Evolutionary conservation across 305 asterid species (phyloP).

Genomic region (Fraxinus sp.): DNA sequence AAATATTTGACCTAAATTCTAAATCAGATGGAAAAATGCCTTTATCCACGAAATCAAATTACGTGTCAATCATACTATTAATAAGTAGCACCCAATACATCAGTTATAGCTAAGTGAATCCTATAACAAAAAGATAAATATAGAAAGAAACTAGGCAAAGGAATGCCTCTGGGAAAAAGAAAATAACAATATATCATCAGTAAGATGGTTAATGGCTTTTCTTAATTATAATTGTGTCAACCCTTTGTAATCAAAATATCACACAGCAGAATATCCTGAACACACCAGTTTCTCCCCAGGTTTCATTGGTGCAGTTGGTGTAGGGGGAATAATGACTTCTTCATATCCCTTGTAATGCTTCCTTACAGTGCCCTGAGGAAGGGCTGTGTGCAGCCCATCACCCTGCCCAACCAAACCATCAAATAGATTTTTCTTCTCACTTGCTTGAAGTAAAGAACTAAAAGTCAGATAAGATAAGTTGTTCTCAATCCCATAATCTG

Average conservation of each 20-base stretch:
- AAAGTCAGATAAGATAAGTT: slow-evolving; percentile 63
- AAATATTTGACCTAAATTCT: background rate
- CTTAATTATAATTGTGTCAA: background rate
- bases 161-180: slow-evolving; percentile 4
- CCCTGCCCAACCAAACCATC: slow-evolving; percentile 89
- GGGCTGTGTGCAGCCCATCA: slow-evolving; percentile 72
- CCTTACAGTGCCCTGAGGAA: slow-evolving; percentile 84
- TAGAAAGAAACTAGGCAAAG: background rate
- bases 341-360: slow-evolving; percentile 85
- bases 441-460: slow-evolving; percentile 87
- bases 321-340: slow-evolving; percentile 89
- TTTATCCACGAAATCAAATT: background rate
- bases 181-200: slow-evolving; percentile 10
- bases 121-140: background rate
- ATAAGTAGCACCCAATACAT: background rate
- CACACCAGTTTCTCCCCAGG: slow-evolving; percentile 93
- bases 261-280: slow-evolving; percentile 20
- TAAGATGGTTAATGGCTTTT: slow-evolving; percentile 1
- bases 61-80: background rate
- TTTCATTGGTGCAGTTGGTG: slow-evolving; percentile 88
- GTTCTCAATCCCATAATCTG: slow-evolving; percentile 66
- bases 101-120: background rate
- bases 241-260: slow-evolving; percentile 16
- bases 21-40: background rate
- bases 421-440: slow-evolving; percentile 73